A percentile compares a stretch with the other conserved stretches of the same genome.
These are phyloP conservation scores for Royoungia palumana DNA, from an alignment of 768 basidiomycete species.

Conservation along the genomic window DNA sequence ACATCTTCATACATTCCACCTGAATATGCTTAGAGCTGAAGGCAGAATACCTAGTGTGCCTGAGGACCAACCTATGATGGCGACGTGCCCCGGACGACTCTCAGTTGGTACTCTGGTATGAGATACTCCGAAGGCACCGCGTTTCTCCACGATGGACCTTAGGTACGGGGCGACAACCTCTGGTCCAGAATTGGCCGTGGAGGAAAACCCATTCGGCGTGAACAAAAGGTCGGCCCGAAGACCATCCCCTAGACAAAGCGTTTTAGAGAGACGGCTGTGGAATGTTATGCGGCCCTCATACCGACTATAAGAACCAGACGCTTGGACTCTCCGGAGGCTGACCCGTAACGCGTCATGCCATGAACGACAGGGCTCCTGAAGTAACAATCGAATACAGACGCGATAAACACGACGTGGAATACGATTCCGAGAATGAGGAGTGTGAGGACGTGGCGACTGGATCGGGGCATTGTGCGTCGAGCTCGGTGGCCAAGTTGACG, in stretches of 20 bases:
- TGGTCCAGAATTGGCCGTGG: slow-evolving; percentile 46
- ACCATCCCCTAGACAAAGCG: slow-evolving; percentile 59
- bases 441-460: slow-evolving; percentile 25
- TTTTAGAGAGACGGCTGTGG: background rate
- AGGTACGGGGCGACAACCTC: slow-evolving; percentile 71
- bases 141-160: slow-evolving; percentile 57
- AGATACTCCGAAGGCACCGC: slow-evolving; percentile 80
- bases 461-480: slow-evolving; percentile 8
- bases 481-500: too few species aligned
- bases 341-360: slow-evolving; percentile 62
- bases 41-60: background rate
- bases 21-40: slow-evolving; percentile 23
- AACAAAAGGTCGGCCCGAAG: slow-evolving; percentile 80
- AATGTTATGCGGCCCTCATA: slow-evolving; percentile 32
- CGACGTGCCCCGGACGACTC: slow-evolving; percentile 84
- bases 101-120: slow-evolving; percentile 89
- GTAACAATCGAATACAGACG: slow-evolving; percentile 81
- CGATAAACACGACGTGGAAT: slow-evolving; percentile 73
- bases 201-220: slow-evolving; percentile 56
- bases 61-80: slow-evolving; percentile 62
- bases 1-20: slow-evolving; percentile 91
- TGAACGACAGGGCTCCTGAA: slow-evolving; percentile 80
- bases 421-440: slow-evolving; percentile 65
- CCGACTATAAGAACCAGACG: slow-evolving; percentile 80
- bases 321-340: slow-evolving; percentile 51